Evolutionary conservation across 2,329 filamentous ascomycete species (phyloP).

Genomic region (Microdochium trichocladiopsis): DNA sequence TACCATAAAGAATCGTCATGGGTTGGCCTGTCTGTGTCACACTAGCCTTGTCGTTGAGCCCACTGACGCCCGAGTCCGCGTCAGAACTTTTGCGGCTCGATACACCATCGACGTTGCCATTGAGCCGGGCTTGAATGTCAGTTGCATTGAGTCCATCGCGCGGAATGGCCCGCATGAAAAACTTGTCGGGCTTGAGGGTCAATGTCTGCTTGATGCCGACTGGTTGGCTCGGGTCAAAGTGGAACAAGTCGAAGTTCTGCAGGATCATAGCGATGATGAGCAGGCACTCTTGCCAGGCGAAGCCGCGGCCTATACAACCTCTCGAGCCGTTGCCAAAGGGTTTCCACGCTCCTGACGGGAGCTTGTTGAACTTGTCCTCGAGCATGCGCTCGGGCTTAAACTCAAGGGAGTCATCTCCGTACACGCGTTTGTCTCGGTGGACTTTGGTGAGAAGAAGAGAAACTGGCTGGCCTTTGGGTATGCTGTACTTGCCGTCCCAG

Average conservation of each 20-base stretch:
- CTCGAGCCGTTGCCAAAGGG: constrained; percentile 68
- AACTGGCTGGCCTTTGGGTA: constrained; percentile 22
- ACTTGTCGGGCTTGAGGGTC: constrained; percentile 44
- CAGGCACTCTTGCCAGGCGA: constrained; percentile 68
- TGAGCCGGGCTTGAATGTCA: constrained; percentile 36
- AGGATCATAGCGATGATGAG: constrained; percentile 49
- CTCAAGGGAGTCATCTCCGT: constrained; percentile 32
- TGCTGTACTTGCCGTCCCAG: constrained; percentile 25
- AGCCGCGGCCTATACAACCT: constrained; percentile 65
- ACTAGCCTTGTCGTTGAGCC: no score
- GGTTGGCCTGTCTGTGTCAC: no score
- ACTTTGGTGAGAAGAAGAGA: constrained; percentile 22
- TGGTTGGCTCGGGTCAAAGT: constrained; percentile 46
- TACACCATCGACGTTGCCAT: constrained; percentile 15
- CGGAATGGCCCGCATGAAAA: constrained; percentile 42
- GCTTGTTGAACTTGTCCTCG: constrained; percentile 58
- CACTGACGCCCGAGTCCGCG: no score
- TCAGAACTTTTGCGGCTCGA: no score
- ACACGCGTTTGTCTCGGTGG: constrained; percentile 31
- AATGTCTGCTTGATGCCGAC: constrained; percentile 37
- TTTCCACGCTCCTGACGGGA: constrained; percentile 60
- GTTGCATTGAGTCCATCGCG: constrained; percentile 36
- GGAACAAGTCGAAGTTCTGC: constrained; percentile 54
- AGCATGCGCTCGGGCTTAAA: constrained; percentile 43
- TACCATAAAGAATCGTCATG: constrained; percentile 65